phyloP scores from a whole-genome alignment of 495 filamentous ascomycete genomes.

The Aspergillus panamensis region DNA sequence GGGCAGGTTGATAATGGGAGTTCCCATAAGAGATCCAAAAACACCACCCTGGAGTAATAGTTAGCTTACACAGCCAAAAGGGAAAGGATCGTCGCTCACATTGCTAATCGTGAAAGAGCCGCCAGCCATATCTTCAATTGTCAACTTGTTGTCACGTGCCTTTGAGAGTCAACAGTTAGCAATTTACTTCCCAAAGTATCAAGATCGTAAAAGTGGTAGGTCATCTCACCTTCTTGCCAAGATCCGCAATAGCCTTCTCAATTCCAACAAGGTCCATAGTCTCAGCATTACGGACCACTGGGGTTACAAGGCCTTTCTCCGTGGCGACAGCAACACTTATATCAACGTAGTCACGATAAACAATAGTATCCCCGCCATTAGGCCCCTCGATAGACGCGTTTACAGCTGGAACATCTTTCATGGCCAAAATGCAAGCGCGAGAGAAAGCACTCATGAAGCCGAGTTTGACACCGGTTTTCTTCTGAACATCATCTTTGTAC shows the following conservation, averaged over 20 bases:
- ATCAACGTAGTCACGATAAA: conserved; percentile 97
- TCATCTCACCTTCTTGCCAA: conserved; percentile 81
- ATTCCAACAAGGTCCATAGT: conserved; percentile 81
- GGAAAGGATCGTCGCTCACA: conserved; percentile 40
- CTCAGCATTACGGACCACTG: conserved; percentile 93
- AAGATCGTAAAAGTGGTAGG: too few relatives aligned
- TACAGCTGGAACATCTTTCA: conserved; percentile 92
- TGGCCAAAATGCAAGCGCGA: conserved; percentile 83
- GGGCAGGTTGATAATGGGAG: conserved; percentile 97
- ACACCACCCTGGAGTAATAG: conserved; percentile 53
- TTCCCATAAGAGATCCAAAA: conserved; percentile 86
- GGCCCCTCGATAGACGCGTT: conserved; percentile 97
- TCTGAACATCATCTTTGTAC: conserved; percentile 94
- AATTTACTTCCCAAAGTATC: background rate
- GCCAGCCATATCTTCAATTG: conserved; percentile 99
- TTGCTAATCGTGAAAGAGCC: conserved; percentile 99
- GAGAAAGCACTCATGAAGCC: conserved; percentile 99
- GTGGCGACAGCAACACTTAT: conserved; percentile 97
- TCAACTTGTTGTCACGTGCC: conserved; percentile 94
- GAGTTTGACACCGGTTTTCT: conserved; percentile 95
- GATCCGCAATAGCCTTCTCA: conserved; percentile 85
- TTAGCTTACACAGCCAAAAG: conserved; percentile 20
- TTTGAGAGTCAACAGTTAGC: conserved; percentile 26
- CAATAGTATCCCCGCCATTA: conserved; percentile 92
- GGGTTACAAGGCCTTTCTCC: conserved; percentile 95